These are phyloP conservation scores for Glutinoglossum americanum DNA, from an alignment of 495 filamentous ascomycete species.

Conservation along the genomic window DNA sequence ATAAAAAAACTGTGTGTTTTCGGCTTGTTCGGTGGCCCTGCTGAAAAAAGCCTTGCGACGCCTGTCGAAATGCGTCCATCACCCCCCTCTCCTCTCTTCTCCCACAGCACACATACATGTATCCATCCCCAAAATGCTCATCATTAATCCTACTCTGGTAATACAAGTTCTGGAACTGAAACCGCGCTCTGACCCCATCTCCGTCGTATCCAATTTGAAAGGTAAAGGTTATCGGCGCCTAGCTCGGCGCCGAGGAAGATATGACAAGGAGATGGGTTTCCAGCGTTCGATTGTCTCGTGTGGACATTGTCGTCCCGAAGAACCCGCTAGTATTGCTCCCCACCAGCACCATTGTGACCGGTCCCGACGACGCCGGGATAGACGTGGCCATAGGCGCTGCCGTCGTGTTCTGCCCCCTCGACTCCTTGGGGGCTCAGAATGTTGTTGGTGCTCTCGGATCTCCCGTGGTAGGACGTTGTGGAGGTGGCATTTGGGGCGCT, in stretches of 20 bases:
- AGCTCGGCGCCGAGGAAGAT: neutral
- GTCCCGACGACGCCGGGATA: slow-evolving; percentile 40
- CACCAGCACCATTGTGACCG: slow-evolving; percentile 46
- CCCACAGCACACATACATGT: neutral
- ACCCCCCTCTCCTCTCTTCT: neutral
- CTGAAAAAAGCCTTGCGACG: neutral
- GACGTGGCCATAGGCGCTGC: slow-evolving; percentile 31
- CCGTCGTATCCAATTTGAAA: neutral
- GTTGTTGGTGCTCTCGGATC: slow-evolving; percentile 32
- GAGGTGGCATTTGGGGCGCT: slow-evolving; percentile 18
- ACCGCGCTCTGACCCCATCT: neutral
- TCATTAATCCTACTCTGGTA: neutral
- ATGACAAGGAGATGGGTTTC: neutral
- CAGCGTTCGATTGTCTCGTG: neutral
- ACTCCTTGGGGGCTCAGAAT: slow-evolving; percentile 35
- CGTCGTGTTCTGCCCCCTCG: slow-evolving; percentile 36
- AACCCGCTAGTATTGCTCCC: slow-evolving; percentile 21
- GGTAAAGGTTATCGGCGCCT: neutral
- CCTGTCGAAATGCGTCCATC: neutral
- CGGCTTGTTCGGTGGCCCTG: neutral
- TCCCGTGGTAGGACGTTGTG: slow-evolving; percentile 28
- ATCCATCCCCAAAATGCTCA: neutral
- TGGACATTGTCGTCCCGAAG: neutral
- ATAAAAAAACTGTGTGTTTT: neutral
- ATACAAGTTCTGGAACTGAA: slow-evolving; percentile 1